Percentiles rank a stretch among this genome's conserved stretches.
phyloP scores from a whole-genome alignment of 306 rosid species.

The Gleditsia sinensis region DNA sequence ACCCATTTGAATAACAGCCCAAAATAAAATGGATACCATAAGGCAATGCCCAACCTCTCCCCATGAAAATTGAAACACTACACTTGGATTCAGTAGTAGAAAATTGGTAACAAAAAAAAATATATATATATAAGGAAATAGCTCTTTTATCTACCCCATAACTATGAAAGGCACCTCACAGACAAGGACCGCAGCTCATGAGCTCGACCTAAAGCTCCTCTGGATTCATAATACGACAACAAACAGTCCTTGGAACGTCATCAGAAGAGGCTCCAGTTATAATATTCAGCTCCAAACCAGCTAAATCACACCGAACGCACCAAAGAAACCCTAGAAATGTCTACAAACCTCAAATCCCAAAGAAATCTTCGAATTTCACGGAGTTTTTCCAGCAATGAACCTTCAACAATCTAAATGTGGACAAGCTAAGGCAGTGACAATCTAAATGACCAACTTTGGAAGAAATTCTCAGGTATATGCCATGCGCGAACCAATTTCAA shows the following conservation, averaged over 20 bases:
- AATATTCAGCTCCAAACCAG: slow-evolving; percentile 51
- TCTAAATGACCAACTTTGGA: slow-evolving; percentile 42
- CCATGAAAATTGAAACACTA: slow-evolving; percentile 50
- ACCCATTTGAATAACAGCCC: slow-evolving; percentile 67
- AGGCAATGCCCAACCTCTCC: slow-evolving; percentile 49
- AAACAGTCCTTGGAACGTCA: slow-evolving; percentile 19
- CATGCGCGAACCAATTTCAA: slow-evolving; percentile 33
- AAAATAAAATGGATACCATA: slow-evolving; percentile 47
- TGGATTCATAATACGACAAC: slow-evolving; percentile 16
- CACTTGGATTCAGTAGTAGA: slow-evolving; percentile 32
- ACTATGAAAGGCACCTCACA: slow-evolving; percentile 26
- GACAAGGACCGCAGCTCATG: slow-evolving; percentile 45
- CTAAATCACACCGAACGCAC: slow-evolving; percentile 29
- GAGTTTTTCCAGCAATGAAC: background rate
- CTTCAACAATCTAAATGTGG: slow-evolving; percentile 7
- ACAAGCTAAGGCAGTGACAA: slow-evolving; percentile 1
- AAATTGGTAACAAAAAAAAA: slow-evolving; percentile 14
- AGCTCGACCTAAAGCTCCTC: slow-evolving; percentile 29
- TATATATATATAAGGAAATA: background rate
- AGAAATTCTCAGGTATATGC: slow-evolving; percentile 28
- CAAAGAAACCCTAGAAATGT: slow-evolving; percentile 59
- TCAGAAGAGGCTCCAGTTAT: slow-evolving; percentile 29
- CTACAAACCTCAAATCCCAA: slow-evolving; percentile 32
- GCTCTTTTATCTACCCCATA: slow-evolving; percentile 52
- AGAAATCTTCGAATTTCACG: slow-evolving; percentile 9